Evolutionary conservation across 768 basidiomycete species (phyloP).

Genomic region (Macrocybe gigantea): DNA sequence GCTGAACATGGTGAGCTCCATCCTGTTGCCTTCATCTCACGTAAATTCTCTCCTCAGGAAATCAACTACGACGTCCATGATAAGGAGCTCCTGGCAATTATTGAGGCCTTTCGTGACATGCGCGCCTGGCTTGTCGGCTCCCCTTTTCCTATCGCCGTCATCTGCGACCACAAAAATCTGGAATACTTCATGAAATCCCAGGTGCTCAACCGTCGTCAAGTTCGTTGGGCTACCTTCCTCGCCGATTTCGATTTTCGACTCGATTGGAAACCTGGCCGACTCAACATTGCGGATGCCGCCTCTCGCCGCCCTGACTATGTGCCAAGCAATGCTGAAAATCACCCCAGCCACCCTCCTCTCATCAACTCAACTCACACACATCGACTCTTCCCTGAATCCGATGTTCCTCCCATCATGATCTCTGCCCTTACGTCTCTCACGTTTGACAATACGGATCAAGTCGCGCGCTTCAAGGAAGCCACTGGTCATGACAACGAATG

Average conservation of each 20-base stretch:
- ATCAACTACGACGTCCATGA: conserved; percentile 45
- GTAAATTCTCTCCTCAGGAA: too few relatives aligned
- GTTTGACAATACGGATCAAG: conserved; percentile 19
- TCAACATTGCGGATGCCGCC: conserved; percentile 24
- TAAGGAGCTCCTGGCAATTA: conserved; percentile 45
- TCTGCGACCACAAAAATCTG: conserved; percentile 34
- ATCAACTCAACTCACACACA: conserved; percentile 20
- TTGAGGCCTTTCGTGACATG: conserved; percentile 30
- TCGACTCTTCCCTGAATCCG: conserved; percentile 16
- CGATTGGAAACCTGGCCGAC: conserved; percentile 19
- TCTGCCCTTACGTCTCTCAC: conserved; percentile 17
- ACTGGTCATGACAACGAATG: conserved; percentile 15
- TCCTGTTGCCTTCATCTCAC: conserved; percentile 33
- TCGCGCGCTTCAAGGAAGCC: conserved; percentile 17
- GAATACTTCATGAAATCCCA: conserved; percentile 35
- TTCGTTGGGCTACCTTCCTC: conserved; percentile 38
- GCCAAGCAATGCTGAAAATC: conserved; percentile 20
- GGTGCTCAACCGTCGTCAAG: conserved; percentile 38
- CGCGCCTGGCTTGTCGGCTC: conserved; percentile 25
- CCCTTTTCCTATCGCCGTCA: conserved; percentile 13
- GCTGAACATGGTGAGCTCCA: conserved; percentile 20
- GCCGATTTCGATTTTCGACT: conserved; percentile 31
- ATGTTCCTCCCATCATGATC: conserved; percentile 23
- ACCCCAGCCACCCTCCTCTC: conserved; percentile 19
- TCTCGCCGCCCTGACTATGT: too few relatives aligned